A percentile compares a stretch with the other conserved stretches of the same genome.
These are phyloP conservation scores for Cutaneotrichosporon sp. DNA, from an alignment of 1,284 basidiomycete genomes.

Conservation along the genomic window DNA sequence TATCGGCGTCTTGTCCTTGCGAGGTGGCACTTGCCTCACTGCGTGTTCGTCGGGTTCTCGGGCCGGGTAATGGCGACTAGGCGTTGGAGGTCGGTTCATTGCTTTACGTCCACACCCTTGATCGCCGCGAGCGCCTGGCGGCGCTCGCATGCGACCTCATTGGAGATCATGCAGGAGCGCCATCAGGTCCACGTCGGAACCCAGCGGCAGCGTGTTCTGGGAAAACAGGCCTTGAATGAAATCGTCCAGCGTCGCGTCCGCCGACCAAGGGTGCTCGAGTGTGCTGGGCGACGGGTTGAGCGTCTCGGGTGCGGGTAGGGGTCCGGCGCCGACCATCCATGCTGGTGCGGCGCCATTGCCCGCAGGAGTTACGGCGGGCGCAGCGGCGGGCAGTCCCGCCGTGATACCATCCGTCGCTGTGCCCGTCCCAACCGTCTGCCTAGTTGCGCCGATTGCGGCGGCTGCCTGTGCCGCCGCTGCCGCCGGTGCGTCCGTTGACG, in stretches of 20 bases:
- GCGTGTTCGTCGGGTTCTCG: no score
- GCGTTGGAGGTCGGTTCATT: no score
- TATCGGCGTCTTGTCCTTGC: no score
- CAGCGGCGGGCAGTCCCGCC: no score
- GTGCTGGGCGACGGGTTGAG: neutral
- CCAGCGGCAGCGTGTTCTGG: constrained; percentile 10
- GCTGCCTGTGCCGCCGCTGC: neutral
- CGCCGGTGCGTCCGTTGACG: neutral
- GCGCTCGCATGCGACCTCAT: neutral
- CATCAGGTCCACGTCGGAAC: constrained; percentile 7
- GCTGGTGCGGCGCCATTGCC: no score
- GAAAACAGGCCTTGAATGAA: constrained; percentile 8
- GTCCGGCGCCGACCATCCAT: neutral
- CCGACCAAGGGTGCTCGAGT: neutral
- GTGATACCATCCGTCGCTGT: no score
- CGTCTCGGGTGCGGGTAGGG: neutral
- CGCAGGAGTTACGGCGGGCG: no score
- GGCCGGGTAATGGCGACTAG: no score
- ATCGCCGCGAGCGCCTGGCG: no score
- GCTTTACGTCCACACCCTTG: no score
- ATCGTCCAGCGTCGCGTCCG: constrained; percentile 5
- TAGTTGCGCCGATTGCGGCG: neutral
- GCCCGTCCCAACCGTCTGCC: no score
- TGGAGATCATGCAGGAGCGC: neutral
- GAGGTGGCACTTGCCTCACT: no score